Conservation (phyloP, 345 rosid species). For the Brassica carinata region DNA sequence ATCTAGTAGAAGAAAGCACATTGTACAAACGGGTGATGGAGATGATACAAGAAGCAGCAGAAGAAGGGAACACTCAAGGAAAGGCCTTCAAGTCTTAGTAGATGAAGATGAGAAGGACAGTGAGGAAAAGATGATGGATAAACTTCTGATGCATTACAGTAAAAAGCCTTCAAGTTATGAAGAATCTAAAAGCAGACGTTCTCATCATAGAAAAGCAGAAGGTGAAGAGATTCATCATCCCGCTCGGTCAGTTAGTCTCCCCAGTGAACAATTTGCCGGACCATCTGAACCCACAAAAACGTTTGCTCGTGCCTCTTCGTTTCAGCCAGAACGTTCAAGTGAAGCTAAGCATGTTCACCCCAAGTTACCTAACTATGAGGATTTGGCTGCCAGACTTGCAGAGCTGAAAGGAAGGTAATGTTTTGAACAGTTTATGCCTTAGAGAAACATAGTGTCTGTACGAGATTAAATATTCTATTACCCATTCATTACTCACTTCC, state of each 20-base stretch:
- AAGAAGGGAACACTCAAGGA: conserved; percentile 66
- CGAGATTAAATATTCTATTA: conserved; percentile 2
- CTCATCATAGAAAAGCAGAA: conserved; percentile 38
- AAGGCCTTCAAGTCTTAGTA: conserved; percentile 63
- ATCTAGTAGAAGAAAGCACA: conserved; percentile 63
- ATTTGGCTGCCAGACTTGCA: conserved; percentile 87
- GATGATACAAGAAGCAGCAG: conserved; percentile 47
- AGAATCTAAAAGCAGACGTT: conserved; percentile 57
- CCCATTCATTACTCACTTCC: conserved; percentile 1
- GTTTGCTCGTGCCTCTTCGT: conserved; percentile 66
- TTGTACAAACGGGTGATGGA: conserved; percentile 44
- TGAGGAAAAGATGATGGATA: conserved; percentile 87
- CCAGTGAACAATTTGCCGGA: conserved; percentile 50
- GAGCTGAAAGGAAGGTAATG: conserved; percentile 73
- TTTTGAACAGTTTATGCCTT: background rate
- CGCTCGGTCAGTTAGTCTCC: conserved; percentile 69
- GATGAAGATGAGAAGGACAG: conserved; percentile 65
- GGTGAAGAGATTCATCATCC: conserved; percentile 52
- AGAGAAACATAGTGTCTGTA: conserved; percentile 13
- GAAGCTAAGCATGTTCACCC: conserved; percentile 90
- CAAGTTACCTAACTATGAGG: conserved; percentile 89
- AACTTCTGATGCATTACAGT: conserved; percentile 86
- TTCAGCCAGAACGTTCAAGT: conserved; percentile 69
- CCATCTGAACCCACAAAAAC: conserved; percentile 53
- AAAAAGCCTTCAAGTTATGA: conserved; percentile 68